Evolutionary conservation across 2,329 filamentous ascomycete species (phyloP), one percentile per base, ranked within the genome.

Genomic region (Colletotrichum sp.): DNA sequence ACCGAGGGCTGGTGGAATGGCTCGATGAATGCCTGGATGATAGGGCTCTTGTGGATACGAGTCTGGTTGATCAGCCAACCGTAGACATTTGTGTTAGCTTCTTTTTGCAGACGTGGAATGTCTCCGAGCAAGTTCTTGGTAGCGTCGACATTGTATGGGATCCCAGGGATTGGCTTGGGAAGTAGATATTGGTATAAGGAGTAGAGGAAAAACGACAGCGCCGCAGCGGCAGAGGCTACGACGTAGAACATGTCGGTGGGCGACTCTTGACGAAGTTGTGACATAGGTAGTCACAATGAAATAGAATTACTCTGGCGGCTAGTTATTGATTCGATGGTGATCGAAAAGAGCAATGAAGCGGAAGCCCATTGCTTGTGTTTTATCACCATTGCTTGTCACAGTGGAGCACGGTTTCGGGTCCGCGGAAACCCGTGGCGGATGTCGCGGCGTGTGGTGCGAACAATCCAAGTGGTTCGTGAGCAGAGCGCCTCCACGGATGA

Each of bases 21-120:
- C 24, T 79, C 74, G 15, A 84, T 65, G 71, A 85, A 86, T 32
- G 83, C 60, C 52, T 86, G 85, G 8, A 80, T 78, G 12, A 86
- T 71, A 5, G 68, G 68, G 28, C 58, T 65, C 9, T 30, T 10
- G 38, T 55, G 52, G 7, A 8, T 32, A 1, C 36, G 28, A 3
- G 58, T n/a, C 18, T 71, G 68, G 16, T 65, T 18, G 36, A 64
- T 55, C 4, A 71, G 13, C 68, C 68, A 71, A 0, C 16, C 67
- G 18, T 16, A 52, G 28, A 57, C 5, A 21, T 70, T 61, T 7
- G 43, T 57, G 3, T 34, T 8, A 5, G 38, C 18, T 18, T 65
- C 68, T 55, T 71, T 71, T 16, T 38, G 58, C 8, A 71, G 3
- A 21, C 58, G 58, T 2, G 38, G 68, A 4, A 71, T 55, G 12